These are phyloP conservation scores for Wickerhamiella bombiphila DNA, from an alignment of 805 yeast species.

Conservation along the genomic window DNA sequence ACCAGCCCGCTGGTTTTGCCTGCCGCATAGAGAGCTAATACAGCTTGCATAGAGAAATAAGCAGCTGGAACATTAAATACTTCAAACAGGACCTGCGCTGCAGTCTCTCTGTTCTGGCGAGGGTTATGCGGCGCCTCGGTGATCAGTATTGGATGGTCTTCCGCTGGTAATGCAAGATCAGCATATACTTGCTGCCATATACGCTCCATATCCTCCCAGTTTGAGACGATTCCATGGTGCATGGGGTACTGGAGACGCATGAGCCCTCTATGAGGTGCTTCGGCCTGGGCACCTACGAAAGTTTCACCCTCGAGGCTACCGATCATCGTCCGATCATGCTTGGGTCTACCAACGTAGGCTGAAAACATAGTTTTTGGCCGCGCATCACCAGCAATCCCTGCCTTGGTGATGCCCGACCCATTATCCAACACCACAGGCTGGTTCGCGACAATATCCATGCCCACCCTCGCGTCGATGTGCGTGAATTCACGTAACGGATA, in stretches of 20 bases:
- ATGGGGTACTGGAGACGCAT: conserved; percentile 57
- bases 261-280: conserved; percentile 64
- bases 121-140: conserved; percentile 88
- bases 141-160: conserved; percentile 74
- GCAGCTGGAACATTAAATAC: conserved; percentile 62
- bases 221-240: conserved; percentile 57
- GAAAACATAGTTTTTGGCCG: conserved; percentile 54
- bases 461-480: too few relatives aligned
- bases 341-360: conserved; percentile 64
- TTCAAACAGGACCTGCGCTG: conserved; percentile 57
- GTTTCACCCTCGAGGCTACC: conserved; percentile 49
- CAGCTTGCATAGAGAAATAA: conserved; percentile 62
- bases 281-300: conserved; percentile 66
- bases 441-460: conserved; percentile 8
- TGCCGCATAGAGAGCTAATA: conserved; percentile 68
- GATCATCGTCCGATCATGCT: conserved; percentile 72
- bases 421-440: conserved; percentile 70
- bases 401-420: conserved; percentile 69
- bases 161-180: conserved; percentile 42
- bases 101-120: conserved; percentile 38
- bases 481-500: too few relatives aligned
- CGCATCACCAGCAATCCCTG: conserved; percentile 90
- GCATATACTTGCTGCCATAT: conserved; percentile 57
- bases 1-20: conserved; percentile 88
- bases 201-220: conserved; percentile 80